These are phyloP conservation scores for Arabidopsis lyrata DNA, from an alignment of 441 rosid genomes.

Conservation along the genomic window DNA sequence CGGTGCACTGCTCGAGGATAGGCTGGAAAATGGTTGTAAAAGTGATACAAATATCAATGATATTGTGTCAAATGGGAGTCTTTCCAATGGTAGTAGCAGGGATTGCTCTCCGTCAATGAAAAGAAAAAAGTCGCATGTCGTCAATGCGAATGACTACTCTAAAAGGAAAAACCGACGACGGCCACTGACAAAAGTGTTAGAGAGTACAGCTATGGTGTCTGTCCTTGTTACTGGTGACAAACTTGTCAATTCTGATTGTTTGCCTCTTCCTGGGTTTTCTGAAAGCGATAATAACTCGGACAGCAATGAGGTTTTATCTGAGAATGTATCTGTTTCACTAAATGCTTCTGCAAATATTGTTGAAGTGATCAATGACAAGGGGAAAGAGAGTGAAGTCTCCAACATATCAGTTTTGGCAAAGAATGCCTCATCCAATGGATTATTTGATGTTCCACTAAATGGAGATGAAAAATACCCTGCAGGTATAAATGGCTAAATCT, in stretches of 20 bases:
- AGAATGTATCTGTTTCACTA: slow-evolving; percentile 53
- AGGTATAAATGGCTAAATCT: slow-evolving; percentile 56
- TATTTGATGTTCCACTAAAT: slow-evolving; percentile 81
- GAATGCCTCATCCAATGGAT: slow-evolving; percentile 55
- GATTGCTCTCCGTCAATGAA: slow-evolving; percentile 54
- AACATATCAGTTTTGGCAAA: slow-evolving; percentile 49
- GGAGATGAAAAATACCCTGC: slow-evolving; percentile 68
- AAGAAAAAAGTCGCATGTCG: slow-evolving; percentile 70
- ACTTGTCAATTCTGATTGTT: slow-evolving; percentile 62
- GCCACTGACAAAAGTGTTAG: slow-evolving; percentile 81
- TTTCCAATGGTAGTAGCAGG: slow-evolving; percentile 57
- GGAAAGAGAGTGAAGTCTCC: slow-evolving; percentile 57
- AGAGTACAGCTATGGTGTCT: slow-evolving; percentile 80
- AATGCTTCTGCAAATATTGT: slow-evolving; percentile 54
- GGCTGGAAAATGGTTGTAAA: slow-evolving; percentile 50
- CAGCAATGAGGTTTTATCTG: slow-evolving; percentile 66
- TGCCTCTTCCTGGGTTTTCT: slow-evolving; percentile 61
- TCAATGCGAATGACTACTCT: slow-evolving; percentile 62
- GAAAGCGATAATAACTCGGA: slow-evolving; percentile 64
- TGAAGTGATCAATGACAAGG: slow-evolving; percentile 53
- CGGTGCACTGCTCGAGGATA: slow-evolving; percentile 45
- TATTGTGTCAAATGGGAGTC: slow-evolving; percentile 59
- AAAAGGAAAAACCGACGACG: slow-evolving; percentile 79
- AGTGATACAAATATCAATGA: slow-evolving; percentile 58
- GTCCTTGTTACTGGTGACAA: slow-evolving; percentile 76